phyloP scores from a whole-genome alignment of 2,329 filamentous ascomycete genomes.

The Fusarium sp. region DNA sequence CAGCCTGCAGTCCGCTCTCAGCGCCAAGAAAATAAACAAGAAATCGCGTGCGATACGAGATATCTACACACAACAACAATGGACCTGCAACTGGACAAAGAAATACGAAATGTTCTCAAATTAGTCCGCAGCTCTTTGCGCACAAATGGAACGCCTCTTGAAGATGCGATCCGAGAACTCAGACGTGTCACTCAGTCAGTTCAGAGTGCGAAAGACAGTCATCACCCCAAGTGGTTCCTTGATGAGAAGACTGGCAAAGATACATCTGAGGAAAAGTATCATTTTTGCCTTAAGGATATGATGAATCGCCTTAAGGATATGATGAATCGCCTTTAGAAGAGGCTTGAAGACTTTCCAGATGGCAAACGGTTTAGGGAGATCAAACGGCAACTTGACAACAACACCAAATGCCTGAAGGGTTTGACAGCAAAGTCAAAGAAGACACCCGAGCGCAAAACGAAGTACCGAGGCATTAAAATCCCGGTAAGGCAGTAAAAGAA shows the following conservation, averaged over 20 bases:
- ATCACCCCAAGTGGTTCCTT: neutral
- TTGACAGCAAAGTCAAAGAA: neutral
- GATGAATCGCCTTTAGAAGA: neutral
- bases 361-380: neutral
- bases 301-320: neutral
- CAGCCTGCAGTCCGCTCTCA: rapidly evolving
- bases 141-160: neutral
- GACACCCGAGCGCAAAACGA: rapidly evolving
- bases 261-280: rapidly evolving
- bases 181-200: neutral
- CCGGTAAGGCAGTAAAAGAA: neutral
- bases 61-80: neutral
- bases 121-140: neutral
- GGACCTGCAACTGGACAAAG: neutral
- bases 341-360: neutral
- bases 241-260: rapidly evolving
- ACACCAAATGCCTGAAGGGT: neutral
- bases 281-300: neutral
- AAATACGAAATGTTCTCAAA: neutral
- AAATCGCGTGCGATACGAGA: too few species aligned
- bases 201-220: neutral
- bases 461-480: rapidly evolving
- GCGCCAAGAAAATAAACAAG: neutral
- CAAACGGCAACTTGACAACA: neutral
- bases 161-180: neutral